Conservation (phyloP, 768 basidiomycete genomes). For the Plicaturopsis crispa region DNA sequence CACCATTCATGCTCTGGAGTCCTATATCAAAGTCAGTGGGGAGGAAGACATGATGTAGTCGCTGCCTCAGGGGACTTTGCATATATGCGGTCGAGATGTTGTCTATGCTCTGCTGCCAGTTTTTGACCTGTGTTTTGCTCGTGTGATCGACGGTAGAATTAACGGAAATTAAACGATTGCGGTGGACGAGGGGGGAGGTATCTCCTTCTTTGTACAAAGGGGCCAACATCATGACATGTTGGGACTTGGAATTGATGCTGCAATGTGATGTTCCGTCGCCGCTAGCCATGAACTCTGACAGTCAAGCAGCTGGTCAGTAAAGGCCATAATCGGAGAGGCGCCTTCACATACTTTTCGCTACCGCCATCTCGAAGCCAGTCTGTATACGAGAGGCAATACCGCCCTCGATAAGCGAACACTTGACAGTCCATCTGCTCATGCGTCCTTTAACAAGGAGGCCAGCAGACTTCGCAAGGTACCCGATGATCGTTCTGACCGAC, state of each 20-base stretch:
- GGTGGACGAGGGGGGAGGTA: no score
- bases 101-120: no score
- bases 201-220: no score
- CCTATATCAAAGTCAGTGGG: slow-evolving; percentile 2
- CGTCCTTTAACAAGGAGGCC: slow-evolving; percentile 3
- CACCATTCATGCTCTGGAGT: slow-evolving; percentile 4
- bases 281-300: no score
- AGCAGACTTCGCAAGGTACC: slow-evolving; percentile 6
- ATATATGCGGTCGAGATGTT: no score
- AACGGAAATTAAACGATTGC: slow-evolving; percentile 5
- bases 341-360: slow-evolving; percentile 5
- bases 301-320: no score
- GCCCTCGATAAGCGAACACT: slow-evolving; percentile 7
- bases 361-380: slow-evolving; percentile 5
- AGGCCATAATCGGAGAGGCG: no score
- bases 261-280: no score
- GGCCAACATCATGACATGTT: no score
- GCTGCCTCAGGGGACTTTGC: no score
- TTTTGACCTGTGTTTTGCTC: slow-evolving; percentile 12
- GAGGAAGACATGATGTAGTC: no score
- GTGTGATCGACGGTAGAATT: slow-evolving; percentile 10
- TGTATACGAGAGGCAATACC: slow-evolving; percentile 9
- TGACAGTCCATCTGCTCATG: slow-evolving; percentile 9
- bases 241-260: no score
- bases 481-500: slow-evolving; percentile 8